Percentiles rank a stretch among this genome's conserved stretches.
Conservation (phyloP, 2,329 filamentous ascomycete genomes). For the Diaporthe humulicola region DNA sequence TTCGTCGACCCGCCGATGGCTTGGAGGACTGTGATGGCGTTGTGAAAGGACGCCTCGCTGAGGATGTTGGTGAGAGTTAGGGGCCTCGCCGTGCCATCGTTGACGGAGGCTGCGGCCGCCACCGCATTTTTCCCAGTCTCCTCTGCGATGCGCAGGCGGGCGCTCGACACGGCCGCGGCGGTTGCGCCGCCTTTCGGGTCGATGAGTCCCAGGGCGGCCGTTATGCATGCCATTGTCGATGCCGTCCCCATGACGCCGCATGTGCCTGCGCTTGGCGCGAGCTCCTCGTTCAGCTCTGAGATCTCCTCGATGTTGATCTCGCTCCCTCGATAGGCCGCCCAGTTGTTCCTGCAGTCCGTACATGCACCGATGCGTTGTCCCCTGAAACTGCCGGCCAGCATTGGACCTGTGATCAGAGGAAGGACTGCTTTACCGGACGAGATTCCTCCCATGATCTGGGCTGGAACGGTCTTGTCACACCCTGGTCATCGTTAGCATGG, state of each 20-base stretch:
- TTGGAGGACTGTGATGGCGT: constrained; percentile 89
- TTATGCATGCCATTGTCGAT: constrained; percentile 89
- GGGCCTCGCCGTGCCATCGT: constrained; percentile 69
- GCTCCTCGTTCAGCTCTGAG: constrained; percentile 76
- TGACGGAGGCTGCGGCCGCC: constrained; percentile 61
- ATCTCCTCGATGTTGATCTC: constrained; percentile 80
- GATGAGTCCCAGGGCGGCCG: constrained; percentile 86
- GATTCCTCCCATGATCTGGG: constrained; percentile 81
- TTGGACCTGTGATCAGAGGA: constrained; percentile 78
- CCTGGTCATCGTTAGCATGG: constrained; percentile 54
- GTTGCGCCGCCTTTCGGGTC: constrained; percentile 75
- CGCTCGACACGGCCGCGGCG: constrained; percentile 81
- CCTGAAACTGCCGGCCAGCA: constrained; percentile 79
- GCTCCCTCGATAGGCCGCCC: constrained; percentile 77
- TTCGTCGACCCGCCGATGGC: constrained; percentile 89
- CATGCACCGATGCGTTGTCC: constrained; percentile 78
- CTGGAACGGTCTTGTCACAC: constrained; percentile 81
- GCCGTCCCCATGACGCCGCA: constrained; percentile 95
- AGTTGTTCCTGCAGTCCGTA: constrained; percentile 81
- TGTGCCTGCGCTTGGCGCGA: constrained; percentile 81
- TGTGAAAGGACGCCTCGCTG: constrained; percentile 82
- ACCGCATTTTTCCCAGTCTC: constrained; percentile 80
- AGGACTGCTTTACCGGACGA: constrained; percentile 80
- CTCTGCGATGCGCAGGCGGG: constrained; percentile 85
- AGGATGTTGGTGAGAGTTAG: constrained; percentile 68